Base-by-base conservation (phyloP, 805 yeast species). In the Monosporozyma siamensis region DNA sequence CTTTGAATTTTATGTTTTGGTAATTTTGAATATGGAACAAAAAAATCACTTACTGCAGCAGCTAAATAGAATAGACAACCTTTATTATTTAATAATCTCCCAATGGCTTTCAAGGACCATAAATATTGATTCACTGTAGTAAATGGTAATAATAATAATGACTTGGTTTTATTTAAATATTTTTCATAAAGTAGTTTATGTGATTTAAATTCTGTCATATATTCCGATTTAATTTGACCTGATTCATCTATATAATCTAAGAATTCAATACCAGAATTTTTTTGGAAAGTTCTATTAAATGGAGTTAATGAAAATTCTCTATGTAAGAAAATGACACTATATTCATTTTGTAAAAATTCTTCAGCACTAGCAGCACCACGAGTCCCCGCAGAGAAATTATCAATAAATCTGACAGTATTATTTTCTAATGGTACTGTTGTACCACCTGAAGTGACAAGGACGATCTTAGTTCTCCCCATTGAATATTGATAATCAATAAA, bases 281-380 rank as follows among this genome's bases (percentile, higher is more conserved):
- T 36, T 24, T 87, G 76, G 60, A 83, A 84, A 52, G 83, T 92
- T 48, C 97, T 75, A n/a, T 95, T 83, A 55, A 83, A 92, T 1
- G 99, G 99, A 49, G 85, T 70, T 43, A 92, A 69, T 0, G 95
- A 84, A 63, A 87, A 90, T 61, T 92, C 96, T 36, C 99, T 71
- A 62, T 92, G 95, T 32, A 92, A 64, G 56, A 92, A 92, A 25
- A 92, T 82, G 29, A 92, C 98, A 11, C 95, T 90, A 56, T 92
- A 92, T 1, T 88, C 95, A 44, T 75, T 68, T 43, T 82, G 85
- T 42, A 92, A 66, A 52, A 90, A 86, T 57, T 85, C 82, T 62
- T 92, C 98, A 4, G 97, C 95, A 31, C 94, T 81, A 0, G 95
- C 79, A 4, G 98, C 95, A 43, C 98, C 99, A 63, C 99, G 76